phyloP scores from a whole-genome alignment of 345 rosid genomes.

The Eucalyptus cloeziana region DNA sequence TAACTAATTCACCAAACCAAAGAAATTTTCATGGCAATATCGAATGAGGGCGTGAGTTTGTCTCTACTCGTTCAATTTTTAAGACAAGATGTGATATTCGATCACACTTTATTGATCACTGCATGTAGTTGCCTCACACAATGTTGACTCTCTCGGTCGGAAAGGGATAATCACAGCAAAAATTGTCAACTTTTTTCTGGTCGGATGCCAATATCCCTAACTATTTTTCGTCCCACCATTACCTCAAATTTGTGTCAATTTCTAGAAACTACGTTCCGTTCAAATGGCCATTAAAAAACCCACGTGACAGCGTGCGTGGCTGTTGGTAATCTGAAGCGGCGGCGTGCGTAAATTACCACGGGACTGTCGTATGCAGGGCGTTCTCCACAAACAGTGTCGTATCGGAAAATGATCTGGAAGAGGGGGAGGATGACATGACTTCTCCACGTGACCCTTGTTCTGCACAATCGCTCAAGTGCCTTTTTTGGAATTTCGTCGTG shows the following conservation, averaged over 20 bases:
- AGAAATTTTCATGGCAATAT: background rate
- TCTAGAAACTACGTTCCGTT: background rate
- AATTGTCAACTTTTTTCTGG: background rate
- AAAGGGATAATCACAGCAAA: background rate
- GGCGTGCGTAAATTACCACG: background rate
- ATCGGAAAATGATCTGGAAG: background rate
- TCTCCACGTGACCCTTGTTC: background rate
- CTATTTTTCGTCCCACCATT: background rate
- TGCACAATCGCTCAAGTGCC: background rate
- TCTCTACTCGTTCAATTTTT: background rate
- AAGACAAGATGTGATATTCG: background rate
- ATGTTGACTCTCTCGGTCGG: background rate
- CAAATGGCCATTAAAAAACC: background rate
- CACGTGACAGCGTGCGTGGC: background rate
- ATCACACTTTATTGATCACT: background rate
- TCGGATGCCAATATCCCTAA: background rate
- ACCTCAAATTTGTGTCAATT: background rate
- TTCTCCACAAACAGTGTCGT: background rate
- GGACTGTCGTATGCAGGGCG: too few species aligned
- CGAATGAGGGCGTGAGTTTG: background rate
- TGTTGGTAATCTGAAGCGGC: background rate
- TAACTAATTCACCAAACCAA: background rate
- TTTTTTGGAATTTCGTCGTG: background rate
- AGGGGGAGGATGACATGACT: background rate
- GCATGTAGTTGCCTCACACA: background rate